Evolutionary conservation across 176 grass and related monocot species (phyloP), one percentile per base, ranked within the genome.

Genomic region (Carex parvula): DNA sequence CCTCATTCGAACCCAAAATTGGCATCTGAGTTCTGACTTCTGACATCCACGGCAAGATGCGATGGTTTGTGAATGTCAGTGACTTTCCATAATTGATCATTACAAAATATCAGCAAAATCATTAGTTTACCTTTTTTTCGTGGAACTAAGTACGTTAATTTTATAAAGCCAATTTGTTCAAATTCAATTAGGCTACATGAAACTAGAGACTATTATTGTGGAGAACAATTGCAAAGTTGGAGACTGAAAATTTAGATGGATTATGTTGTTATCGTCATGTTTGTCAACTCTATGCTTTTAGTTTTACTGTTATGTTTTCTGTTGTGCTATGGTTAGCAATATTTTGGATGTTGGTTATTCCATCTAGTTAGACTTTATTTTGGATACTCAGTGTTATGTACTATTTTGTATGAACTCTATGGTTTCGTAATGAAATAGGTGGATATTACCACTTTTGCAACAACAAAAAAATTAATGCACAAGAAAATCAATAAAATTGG

Each of bases 11-110:
- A 21, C 60, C 21, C 80, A n/a, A 24, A 30, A 82, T 82, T 82
- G 11, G 80, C 60, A 58, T 64, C 22, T 24, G 0, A 24, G 22
- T 24, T 24, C 22, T 24, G 22, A 24, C 22, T 24, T 24, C 21
- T 67, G 80, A 32, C 80, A 64, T 26, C 80, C 73, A 24, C 22
- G 22, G 72, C 48, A 55, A 3, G 48, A 55, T 55, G 72, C 72
- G 15, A 16, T 58, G 13, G 4, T 58, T 16, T 58, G 16, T 17
- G 16, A 58, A 58, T 58, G 56, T n/a, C 16, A 58, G 17, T 18
- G 16, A 59, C 57, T 59, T 59, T 7, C 0, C 18, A 59, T n/a
- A 11, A 48, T 48, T 48, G 57, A 18, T 59, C 57, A n/a, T 59
- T 59, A 17, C 18, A 11, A 59, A 18, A 59, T 59, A 59, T 59